Percentiles rank a stretch among this genome's conserved stretches.
Evolutionary conservation across 2,329 filamentous ascomycete species (phyloP).

Genomic region (Diaporthe vexans): DNA sequence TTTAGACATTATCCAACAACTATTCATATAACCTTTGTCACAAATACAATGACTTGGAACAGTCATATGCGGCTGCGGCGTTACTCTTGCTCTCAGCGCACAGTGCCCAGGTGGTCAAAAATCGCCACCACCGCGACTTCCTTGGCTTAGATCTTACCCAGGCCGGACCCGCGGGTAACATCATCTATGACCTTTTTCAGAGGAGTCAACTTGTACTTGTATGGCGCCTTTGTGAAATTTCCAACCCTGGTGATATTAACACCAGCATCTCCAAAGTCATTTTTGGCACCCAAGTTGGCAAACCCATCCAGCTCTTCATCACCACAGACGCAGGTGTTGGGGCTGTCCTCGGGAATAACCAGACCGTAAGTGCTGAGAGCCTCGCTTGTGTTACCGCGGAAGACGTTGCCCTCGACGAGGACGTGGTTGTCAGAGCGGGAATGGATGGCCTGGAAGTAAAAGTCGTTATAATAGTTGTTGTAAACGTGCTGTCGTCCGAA

Average conservation of each 20-base stretch:
- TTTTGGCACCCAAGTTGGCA: conserved; percentile 10
- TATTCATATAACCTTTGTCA: too few species aligned
- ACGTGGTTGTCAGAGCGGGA: conserved; percentile 19
- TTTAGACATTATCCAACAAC: too few species aligned
- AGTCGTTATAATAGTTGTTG: conserved; percentile 18
- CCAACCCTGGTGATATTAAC: conserved; percentile 9
- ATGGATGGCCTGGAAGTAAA: conserved; percentile 16
- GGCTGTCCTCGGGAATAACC: conserved; percentile 20
- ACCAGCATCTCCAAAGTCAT: conserved; percentile 8
- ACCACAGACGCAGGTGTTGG: conserved; percentile 24
- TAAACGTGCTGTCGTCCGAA: conserved; percentile 12
- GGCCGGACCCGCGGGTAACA: conserved; percentile 2
- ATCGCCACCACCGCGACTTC: too few species aligned
- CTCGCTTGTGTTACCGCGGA: conserved; percentile 21
- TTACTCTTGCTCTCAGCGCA: too few species aligned
- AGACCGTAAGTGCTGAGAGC: conserved; percentile 11
- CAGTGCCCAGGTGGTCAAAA: too few species aligned
- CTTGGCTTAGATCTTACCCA: neutral
- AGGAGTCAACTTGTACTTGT: neutral
- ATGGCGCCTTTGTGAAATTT: neutral
- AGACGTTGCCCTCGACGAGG: conserved; percentile 21
- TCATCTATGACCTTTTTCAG: neutral
- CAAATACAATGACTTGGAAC: too few species aligned
- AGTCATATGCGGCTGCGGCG: too few species aligned
- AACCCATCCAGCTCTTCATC: conserved; percentile 23